These are phyloP conservation scores for Skeletonema tropicum DNA, from an alignment of 108 stramenopile species.

Conservation along the genomic window DNA sequence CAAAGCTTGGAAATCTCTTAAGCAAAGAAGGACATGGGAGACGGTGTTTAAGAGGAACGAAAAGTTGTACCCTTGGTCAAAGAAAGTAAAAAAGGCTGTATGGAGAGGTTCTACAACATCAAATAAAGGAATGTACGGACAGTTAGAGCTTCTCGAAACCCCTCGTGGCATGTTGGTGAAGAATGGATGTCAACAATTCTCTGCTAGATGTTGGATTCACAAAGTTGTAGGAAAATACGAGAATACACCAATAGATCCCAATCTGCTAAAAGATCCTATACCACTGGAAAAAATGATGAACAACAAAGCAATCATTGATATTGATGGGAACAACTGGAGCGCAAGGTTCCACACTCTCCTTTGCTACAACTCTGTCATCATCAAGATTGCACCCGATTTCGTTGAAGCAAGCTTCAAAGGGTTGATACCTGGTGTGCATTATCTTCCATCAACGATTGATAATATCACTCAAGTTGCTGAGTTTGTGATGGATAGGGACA, in stretches of 20 bases:
- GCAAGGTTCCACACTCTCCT: constrained; percentile 51
- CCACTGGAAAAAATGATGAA: constrained; percentile 48
- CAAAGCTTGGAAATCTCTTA: constrained; percentile 39
- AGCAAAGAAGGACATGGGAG: background rate
- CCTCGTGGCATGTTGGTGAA: constrained; percentile 38
- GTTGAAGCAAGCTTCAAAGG: constrained; percentile 47
- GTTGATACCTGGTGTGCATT: constrained; percentile 49
- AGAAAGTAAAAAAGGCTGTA: constrained; percentile 37
- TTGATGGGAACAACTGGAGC: constrained; percentile 63
- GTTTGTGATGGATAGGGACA: constrained; percentile 31
- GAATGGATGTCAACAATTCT: constrained; percentile 14
- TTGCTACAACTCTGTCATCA: constrained; percentile 54
- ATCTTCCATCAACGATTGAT: constrained; percentile 44
- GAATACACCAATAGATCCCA: background rate
- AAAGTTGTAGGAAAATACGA: constrained; percentile 42
- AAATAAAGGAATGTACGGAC: constrained; percentile 41
- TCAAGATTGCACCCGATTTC: constrained; percentile 60
- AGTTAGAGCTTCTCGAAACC: constrained; percentile 21
- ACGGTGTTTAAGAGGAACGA: constrained; percentile 11
- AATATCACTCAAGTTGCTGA: constrained; percentile 40
- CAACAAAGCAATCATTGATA: constrained; percentile 58
- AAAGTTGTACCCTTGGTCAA: constrained; percentile 33
- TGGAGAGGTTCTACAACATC: constrained; percentile 55
- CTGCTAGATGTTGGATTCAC: constrained; percentile 49
- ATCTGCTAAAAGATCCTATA: constrained; percentile 27